Evolutionary conservation across 805 yeast species (phyloP).

Genomic region (Cyberlindnera amylophila): DNA sequence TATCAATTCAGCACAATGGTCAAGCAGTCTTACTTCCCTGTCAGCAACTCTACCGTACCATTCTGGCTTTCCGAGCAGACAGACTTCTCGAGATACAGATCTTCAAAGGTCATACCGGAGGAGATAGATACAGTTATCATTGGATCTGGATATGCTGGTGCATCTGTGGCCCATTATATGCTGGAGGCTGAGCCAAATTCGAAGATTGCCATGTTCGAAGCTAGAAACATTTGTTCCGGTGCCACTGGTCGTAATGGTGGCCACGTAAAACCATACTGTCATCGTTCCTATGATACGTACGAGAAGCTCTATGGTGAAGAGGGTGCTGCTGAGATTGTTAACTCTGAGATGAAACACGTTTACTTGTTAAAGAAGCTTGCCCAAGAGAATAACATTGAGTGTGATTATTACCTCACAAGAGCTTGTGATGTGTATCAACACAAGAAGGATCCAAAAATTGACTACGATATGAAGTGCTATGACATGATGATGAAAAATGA

Average conservation of each 20-base stretch:
- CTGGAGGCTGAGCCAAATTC: slow-evolving; percentile 24
- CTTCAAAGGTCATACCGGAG: slow-evolving; percentile 28
- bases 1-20: too few species aligned
- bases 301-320: slow-evolving; percentile 4
- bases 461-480: slow-evolving; percentile 9
- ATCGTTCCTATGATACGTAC: slow-evolving; percentile 7
- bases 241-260: slow-evolving; percentile 49
- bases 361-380: slow-evolving; percentile 30
- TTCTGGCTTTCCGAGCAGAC: slow-evolving; percentile 12
- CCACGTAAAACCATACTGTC: slow-evolving; percentile 36
- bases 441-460: slow-evolving; percentile 14
- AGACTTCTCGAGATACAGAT: slow-evolving; percentile 8
- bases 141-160: slow-evolving; percentile 43
- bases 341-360: slow-evolving; percentile 35
- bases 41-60: slow-evolving; percentile 6
- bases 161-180: slow-evolving; percentile 35
- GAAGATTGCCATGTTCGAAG: slow-evolving; percentile 35
- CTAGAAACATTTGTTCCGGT: slow-evolving; percentile 36
- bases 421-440: slow-evolving; percentile 32
- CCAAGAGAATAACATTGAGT: slow-evolving; percentile 32
- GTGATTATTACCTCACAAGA: slow-evolving; percentile 31
- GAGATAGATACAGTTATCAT: slow-evolving; percentile 36
- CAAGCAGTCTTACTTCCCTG: too few species aligned
- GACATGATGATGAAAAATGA: slow-evolving; percentile 25
- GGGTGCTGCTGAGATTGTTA: slow-evolving; percentile 32